Percentiles rank a stretch among this genome's conserved stretches.
Conservation (phyloP, 108 stramenopile species). For the Cyclotella kingstonii region DNA sequence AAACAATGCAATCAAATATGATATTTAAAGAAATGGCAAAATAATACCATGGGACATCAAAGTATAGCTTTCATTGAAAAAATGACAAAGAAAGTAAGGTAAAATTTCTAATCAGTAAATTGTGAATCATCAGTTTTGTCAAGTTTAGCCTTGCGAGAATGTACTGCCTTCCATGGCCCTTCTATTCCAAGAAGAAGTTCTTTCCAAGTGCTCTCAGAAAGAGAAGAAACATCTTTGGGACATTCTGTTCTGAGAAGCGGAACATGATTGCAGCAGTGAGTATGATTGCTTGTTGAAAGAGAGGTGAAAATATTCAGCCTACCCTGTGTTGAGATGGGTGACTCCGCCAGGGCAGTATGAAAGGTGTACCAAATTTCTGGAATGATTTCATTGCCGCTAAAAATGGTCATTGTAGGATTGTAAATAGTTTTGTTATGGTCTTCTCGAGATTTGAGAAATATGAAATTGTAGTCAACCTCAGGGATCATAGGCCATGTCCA, state of each 20-base stretch:
- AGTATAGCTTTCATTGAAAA: too few species aligned
- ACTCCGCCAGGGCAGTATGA: background rate
- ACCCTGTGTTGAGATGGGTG: background rate
- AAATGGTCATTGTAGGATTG: background rate
- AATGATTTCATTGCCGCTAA: background rate
- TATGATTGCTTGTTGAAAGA: background rate
- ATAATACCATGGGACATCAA: too few species aligned
- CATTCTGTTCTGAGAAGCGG: too few species aligned
- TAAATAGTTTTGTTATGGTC: background rate
- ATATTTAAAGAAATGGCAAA: too few species aligned
- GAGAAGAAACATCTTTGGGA: background rate
- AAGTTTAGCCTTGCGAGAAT: too few species aligned
- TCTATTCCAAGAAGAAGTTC: constrained; percentile 20
- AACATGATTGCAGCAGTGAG: too few species aligned
- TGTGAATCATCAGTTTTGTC: too few species aligned
- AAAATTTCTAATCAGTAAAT: too few species aligned
- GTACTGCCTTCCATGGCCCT: constrained; percentile 8
- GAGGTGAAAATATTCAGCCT: constrained; percentile 7
- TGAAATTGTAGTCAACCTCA: background rate
- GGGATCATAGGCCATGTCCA: background rate
- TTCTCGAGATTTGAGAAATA: background rate
- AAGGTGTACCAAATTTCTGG: background rate
- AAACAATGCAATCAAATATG: too few species aligned
- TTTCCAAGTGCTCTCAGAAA: constrained; percentile 15
- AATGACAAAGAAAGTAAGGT: too few species aligned